phyloP scores from a whole-genome alignment of 768 basidiomycete genomes.

The Pleurotus platypus region DNA sequence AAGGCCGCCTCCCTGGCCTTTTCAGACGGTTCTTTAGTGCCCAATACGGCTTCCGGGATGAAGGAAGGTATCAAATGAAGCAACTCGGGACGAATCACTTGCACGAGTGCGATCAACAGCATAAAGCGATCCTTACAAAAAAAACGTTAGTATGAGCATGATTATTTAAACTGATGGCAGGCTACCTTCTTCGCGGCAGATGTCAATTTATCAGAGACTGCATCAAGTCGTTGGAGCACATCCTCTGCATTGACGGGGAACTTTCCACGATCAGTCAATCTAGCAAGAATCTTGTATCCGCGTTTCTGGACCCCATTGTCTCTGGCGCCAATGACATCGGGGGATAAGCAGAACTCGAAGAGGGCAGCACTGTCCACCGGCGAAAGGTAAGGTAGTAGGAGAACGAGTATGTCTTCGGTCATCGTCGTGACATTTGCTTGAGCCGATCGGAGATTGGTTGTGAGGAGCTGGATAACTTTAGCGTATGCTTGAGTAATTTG shows the following conservation, averaged over 20 bases:
- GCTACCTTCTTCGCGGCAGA: constrained; percentile 85
- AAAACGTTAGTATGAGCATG: constrained; percentile 9
- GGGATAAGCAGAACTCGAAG: constrained; percentile 65
- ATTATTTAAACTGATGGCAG: neutral
- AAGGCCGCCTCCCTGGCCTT: constrained; percentile 88
- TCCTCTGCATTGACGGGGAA: constrained; percentile 50
- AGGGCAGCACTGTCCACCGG: constrained; percentile 55
- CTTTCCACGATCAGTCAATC: constrained; percentile 64
- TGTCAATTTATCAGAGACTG: constrained; percentile 58
- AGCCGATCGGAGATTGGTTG: constrained; percentile 51
- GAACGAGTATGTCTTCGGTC: constrained; percentile 80
- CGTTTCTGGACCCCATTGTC: constrained; percentile 95
- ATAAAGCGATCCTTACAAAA: constrained; percentile 71
- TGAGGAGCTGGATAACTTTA: constrained; percentile 73
- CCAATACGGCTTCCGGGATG: constrained; percentile 91
- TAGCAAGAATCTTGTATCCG: constrained; percentile 83
- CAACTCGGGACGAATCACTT: constrained; percentile 60
- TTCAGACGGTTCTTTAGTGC: constrained; percentile 96
- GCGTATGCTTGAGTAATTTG: constrained; percentile 79
- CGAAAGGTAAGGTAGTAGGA: constrained; percentile 77
- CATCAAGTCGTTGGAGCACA: constrained; percentile 64
- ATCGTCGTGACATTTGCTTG: constrained; percentile 51
- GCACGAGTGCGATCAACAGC: constrained; percentile 67
- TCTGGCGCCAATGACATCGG: constrained; percentile 65
- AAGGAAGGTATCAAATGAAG: constrained; percentile 85